Percentiles rank a stretch among this genome's conserved stretches.
These are phyloP conservation scores for Phaeophleospora eucalypticola DNA, from an alignment of 2,329 filamentous ascomycete species.

Conservation along the genomic window DNA sequence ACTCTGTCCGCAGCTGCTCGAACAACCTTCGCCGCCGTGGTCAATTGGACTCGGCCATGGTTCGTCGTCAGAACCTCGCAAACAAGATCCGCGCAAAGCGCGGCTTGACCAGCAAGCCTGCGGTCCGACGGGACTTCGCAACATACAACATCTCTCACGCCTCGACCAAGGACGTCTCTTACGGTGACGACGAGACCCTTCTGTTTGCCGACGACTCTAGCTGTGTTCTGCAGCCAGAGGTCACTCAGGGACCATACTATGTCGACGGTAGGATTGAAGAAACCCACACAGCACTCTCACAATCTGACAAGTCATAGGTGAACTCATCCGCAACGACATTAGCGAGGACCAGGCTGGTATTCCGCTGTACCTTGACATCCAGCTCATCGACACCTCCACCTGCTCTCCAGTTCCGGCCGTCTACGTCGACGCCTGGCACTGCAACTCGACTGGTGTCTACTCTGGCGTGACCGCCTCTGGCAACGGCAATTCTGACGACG, in stretches of 20 bases:
- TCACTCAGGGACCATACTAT: slow-evolving; percentile 26
- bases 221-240: slow-evolving; percentile 30
- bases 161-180: slow-evolving; percentile 15
- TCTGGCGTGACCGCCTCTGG: slow-evolving; percentile 33
- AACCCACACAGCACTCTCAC: too few species aligned
- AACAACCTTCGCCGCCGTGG: slow-evolving; percentile 20
- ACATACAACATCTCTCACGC: slow-evolving; percentile 24
- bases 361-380: slow-evolving; percentile 41
- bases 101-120: slow-evolving; percentile 15
- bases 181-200: slow-evolving; percentile 21
- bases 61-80: slow-evolving; percentile 22
- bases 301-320: too few species aligned
- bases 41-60: slow-evolving; percentile 16
- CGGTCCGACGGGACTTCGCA: slow-evolving; percentile 24
- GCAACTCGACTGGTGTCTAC: slow-evolving; percentile 46
- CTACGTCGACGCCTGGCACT: slow-evolving; percentile 43
- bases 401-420: slow-evolving; percentile 42
- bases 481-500: slow-evolving; percentile 32
- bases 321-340: slow-evolving; percentile 39
- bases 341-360: slow-evolving; percentile 42
- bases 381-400: slow-evolving; percentile 43
- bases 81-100: slow-evolving; percentile 20
- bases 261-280: too few species aligned
- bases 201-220: slow-evolving; percentile 25
- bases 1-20: slow-evolving; percentile 22